Conservation (phyloP, 371 early-diverging fungal species). For the Rhizopus arrhizus region DNA sequence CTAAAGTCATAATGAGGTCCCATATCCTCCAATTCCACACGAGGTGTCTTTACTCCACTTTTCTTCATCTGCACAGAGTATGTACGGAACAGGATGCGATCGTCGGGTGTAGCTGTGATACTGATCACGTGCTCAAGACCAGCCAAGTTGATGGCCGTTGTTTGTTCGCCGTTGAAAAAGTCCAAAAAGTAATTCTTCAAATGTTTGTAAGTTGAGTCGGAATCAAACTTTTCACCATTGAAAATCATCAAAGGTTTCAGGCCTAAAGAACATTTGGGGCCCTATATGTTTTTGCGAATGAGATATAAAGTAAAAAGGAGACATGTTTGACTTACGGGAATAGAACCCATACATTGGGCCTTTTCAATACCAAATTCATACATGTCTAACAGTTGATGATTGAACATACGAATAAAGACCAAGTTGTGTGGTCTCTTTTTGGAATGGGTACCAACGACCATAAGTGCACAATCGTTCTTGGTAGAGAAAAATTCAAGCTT, state of each 20-base stretch:
- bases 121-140: slow-evolving; percentile 91
- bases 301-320: no score
- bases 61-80: slow-evolving; percentile 86
- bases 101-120: slow-evolving; percentile 76
- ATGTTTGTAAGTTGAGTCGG: slow-evolving; percentile 65
- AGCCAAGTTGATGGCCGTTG: slow-evolving; percentile 73
- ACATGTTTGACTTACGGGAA: slow-evolving; percentile 57
- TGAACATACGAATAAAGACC: slow-evolving; percentile 87
- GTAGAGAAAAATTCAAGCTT: slow-evolving; percentile 90
- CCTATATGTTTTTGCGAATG: slow-evolving; percentile 26
- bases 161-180: slow-evolving; percentile 85
- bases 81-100: slow-evolving; percentile 75
- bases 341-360: slow-evolving; percentile 63
- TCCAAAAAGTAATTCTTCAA: slow-evolving; percentile 88
- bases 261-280: slow-evolving; percentile 81
- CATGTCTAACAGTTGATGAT: slow-evolving; percentile 93
- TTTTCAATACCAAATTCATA: slow-evolving; percentile 87
- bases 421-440: slow-evolving; percentile 97
- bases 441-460: slow-evolving; percentile 87
- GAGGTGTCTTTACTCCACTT: slow-evolving; percentile 80
- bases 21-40: slow-evolving; percentile 92
- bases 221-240: slow-evolving; percentile 86
- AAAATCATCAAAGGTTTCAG: slow-evolving; percentile 90
- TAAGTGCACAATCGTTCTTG: slow-evolving; percentile 92
- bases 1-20: slow-evolving; percentile 88